A percentile compares a stretch with the other conserved stretches of the same genome.
Conservation (phyloP, 2,329 filamentous ascomycete species). For the Venturia nashicola region DNA sequence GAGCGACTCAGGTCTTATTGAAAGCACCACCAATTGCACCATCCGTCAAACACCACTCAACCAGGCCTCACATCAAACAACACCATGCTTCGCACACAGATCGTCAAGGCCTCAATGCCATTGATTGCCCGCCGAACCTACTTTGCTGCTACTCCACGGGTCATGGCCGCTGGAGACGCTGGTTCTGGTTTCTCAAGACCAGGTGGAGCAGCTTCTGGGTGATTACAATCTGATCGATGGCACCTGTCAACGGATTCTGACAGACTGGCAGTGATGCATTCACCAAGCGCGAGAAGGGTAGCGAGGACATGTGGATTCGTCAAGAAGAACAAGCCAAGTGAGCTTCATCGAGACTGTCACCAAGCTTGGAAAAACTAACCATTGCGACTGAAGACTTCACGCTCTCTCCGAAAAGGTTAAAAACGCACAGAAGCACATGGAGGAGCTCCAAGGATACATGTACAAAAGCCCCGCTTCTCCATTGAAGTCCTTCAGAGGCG, state of each 20-base stretch:
- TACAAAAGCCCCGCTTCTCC: background rate
- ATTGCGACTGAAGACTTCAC: background rate
- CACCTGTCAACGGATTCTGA: background rate
- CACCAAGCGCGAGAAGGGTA: slow-evolving; percentile 79
- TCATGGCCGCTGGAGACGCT: slow-evolving; percentile 32
- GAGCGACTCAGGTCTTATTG: background rate
- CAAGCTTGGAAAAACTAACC: slow-evolving; percentile 7
- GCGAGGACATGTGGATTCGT: slow-evolving; percentile 74
- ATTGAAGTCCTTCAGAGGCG: background rate
- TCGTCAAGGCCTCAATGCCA: background rate
- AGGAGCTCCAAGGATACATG: slow-evolving; percentile 7
- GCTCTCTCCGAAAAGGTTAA: background rate
- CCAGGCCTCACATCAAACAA: background rate
- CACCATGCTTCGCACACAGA: slow-evolving; percentile 7
- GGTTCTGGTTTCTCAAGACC: slow-evolving; percentile 20
- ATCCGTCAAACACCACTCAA: background rate
- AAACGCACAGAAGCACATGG: slow-evolving; percentile 8
- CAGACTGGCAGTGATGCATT: slow-evolving; percentile 62
- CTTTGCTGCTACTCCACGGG: slow-evolving; percentile 30
- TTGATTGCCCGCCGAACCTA: slow-evolving; percentile 17
- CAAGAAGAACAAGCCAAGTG: slow-evolving; percentile 81
- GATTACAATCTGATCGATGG: slow-evolving; percentile 11
- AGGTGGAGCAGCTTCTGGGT: slow-evolving; percentile 26
- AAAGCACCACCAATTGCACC: background rate
- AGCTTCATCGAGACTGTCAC: background rate